These are phyloP conservation scores for Coemansia aciculifera DNA, from an alignment of 192 early-diverging fungal genomes.

Conservation along the genomic window DNA sequence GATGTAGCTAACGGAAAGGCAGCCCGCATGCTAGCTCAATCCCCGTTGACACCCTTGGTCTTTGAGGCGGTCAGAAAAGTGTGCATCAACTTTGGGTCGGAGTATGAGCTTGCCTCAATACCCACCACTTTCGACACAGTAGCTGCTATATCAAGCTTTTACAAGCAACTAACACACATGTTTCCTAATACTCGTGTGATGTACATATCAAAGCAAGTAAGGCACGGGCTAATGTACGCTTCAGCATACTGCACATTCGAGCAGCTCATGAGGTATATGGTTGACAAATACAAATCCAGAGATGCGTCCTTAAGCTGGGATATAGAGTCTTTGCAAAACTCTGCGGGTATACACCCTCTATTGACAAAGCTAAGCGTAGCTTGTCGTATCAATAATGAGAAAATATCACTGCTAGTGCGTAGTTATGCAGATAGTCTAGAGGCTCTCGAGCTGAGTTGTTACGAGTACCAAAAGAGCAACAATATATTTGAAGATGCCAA, in stretches of 20 bases:
- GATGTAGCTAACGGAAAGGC: background rate
- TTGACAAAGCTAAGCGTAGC: background rate
- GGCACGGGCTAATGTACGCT: background rate
- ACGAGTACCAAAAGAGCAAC: background rate
- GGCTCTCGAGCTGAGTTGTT: background rate
- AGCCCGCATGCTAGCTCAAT: background rate
- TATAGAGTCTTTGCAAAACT: background rate
- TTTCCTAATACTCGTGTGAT: background rate
- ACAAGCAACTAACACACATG: background rate
- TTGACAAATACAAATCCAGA: background rate
- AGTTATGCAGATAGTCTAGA: background rate
- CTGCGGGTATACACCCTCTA: background rate
- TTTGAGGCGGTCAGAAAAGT: background rate
- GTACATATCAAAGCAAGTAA: background rate
- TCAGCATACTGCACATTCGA: background rate
- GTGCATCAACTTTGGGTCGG: background rate
- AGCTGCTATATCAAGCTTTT: background rate
- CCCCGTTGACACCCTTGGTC: background rate
- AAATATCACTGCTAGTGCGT: background rate
- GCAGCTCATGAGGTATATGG: background rate
- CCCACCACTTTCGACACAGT: background rate
- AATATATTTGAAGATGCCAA: background rate
- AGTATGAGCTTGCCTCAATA: background rate
- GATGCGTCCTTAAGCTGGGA: background rate
- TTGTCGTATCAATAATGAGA: background rate